Conservation (phyloP, 352 stramenopile genomes). For the Pythium pectinolyticum region DNA sequence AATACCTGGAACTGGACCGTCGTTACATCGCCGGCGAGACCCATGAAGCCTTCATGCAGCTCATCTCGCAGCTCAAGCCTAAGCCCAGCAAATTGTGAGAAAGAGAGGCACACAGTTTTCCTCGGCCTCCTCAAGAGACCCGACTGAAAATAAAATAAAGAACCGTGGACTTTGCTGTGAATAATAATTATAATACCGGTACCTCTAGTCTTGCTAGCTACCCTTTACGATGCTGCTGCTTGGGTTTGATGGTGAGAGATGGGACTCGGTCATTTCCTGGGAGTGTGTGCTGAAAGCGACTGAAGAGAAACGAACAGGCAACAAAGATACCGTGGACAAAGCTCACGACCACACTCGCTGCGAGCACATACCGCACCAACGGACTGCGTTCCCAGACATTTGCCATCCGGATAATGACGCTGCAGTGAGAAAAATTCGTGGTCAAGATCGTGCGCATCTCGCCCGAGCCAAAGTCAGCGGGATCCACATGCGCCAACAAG, state of each 20-base stretch:
- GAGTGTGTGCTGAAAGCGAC: too few species aligned
- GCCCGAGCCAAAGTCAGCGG: constrained; percentile 7
- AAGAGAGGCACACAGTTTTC: background rate
- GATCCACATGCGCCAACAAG: constrained; percentile 29
- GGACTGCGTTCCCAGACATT: constrained; percentile 26
- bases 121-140: too few species aligned
- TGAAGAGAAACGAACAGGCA: constrained; percentile 10
- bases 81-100: constrained; percentile 26
- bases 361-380: constrained; percentile 22
- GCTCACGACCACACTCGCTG: constrained; percentile 19
- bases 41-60: constrained; percentile 24
- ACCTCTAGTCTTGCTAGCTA: too few species aligned
- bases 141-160: too few species aligned
- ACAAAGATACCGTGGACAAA: constrained; percentile 24
- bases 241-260: background rate
- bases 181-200: too few species aligned
- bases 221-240: too few species aligned
- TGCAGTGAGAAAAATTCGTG: constrained; percentile 34
- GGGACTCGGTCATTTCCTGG: background rate
- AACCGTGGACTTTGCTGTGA: too few species aligned
- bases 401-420: constrained; percentile 26
- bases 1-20: constrained; percentile 69
- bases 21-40: constrained; percentile 51
- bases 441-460: constrained; percentile 24
- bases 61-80: constrained; percentile 21